Base-by-base conservation (phyloP, 2,329 filamentous ascomycete species). In the Triangularia setosa region DNA sequence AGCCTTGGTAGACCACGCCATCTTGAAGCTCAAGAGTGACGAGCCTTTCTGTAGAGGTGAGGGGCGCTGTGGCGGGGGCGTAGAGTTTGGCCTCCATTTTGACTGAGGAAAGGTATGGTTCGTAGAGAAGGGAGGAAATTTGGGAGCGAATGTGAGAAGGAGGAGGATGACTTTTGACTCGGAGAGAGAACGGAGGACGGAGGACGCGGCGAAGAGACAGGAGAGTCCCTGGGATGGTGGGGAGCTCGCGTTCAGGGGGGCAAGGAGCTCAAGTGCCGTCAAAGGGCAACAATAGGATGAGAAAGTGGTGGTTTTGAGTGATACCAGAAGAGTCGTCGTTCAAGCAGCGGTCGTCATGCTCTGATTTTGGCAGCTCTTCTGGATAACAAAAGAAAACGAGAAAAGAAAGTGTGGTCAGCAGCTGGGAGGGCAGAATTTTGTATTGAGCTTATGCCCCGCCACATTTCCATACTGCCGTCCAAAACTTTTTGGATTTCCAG, bases 1-100 rank as follows among this genome's bases (percentile, higher is more conserved):
- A 93, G 72, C 95, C 95, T 77, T 96, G 91, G 83, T 93, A 96
- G 75, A 92, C 86, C 64, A 90, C 87, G 79, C 93, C 93, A 83
- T 98, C 93, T 78, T 95, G 85, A 71, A 99, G 89, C 83, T 99
- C 94, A 71, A 99, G 90, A 77, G 90, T 90, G 80, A 96, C 85
- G 74, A 91, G 83, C 69, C 85, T 80, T 53, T 79, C 75, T 66
- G 76, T 74, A 69, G 78, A 81, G 69, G 81, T 77, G 68, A 86
- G 80, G 72, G 84, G 84, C 71, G 87, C 84, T 69, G 87, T 84
- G 68, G 89, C 87, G 57, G 89, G 88, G 57, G 82, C 78, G 69
- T 81, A 79, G 64, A 78, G 69, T 30, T 72, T 72, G 52, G 76
- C 69, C 28, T 75, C 72, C 79, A 80, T 80, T 61, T 60, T 63